Evolutionary conservation across 2,329 filamentous ascomycete species (phyloP).

Genomic region (Pseudogymnoascus sp.): DNA sequence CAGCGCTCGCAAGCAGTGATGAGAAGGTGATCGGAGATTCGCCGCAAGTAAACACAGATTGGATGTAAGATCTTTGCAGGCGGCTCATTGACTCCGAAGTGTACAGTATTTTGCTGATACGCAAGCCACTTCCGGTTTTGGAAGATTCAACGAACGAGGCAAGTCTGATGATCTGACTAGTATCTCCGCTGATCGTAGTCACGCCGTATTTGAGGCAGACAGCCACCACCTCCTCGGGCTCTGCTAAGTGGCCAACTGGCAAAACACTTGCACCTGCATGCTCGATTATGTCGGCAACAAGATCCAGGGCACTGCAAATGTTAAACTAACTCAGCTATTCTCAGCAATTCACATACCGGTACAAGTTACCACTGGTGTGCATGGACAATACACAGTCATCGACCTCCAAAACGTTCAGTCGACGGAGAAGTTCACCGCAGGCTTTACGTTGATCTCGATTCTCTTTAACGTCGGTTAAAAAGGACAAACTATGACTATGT

Average conservation of each 20-base stretch:
- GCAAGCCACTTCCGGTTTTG: neutral
- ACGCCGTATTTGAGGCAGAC: neutral
- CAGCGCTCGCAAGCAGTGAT: neutral
- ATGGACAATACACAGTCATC: slow-evolving; percentile 1
- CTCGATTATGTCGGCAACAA: neutral
- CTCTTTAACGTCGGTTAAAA: neutral
- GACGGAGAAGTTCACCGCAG: neutral
- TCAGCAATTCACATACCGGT: neutral
- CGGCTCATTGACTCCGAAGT: neutral
- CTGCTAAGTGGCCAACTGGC: neutral
- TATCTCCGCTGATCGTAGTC: neutral
- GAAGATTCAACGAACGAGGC: neutral
- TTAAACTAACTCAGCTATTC: neutral
- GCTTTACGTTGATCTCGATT: neutral
- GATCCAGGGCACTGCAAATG: neutral
- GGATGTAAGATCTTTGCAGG: neutral
- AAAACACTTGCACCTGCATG: neutral
- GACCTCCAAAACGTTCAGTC: neutral
- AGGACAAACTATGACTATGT: neutral
- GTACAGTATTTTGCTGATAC: neutral
- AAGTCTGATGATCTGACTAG: neutral
- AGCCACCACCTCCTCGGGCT: neutral
- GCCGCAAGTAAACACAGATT: neutral
- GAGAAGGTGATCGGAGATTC: neutral
- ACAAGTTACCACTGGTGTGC: neutral